Evolutionary conservation across 306 rosid genomes (phyloP).

Genomic region (Trifolium repens): DNA sequence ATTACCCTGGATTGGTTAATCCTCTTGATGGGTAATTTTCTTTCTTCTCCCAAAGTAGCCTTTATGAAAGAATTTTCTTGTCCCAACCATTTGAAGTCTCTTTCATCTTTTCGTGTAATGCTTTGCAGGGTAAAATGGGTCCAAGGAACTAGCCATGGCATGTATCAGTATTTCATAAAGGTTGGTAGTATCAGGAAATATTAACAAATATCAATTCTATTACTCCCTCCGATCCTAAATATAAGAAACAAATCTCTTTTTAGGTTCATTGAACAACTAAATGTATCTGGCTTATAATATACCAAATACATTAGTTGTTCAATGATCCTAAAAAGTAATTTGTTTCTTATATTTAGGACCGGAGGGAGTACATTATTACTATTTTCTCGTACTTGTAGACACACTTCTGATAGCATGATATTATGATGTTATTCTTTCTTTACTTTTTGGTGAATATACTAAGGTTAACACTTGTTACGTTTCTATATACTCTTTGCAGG

Average conservation of each 20-base stretch:
- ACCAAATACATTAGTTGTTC: no score
- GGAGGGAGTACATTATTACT: no score
- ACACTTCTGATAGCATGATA: constrained; percentile 11
- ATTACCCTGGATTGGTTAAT: constrained; percentile 81
- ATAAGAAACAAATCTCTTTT: no score
- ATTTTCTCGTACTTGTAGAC: background rate
- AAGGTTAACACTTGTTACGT: constrained; percentile 24
- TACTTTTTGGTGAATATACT: background rate
- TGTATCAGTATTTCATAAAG: constrained; percentile 90
- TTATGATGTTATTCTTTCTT: background rate
- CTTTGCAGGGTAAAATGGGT: constrained; percentile 77
- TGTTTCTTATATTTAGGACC: no score
- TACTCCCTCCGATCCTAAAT: no score
- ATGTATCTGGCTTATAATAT: no score
- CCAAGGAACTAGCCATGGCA: constrained; percentile 63
- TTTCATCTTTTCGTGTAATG: constrained; percentile 22
- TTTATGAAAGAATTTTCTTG: background rate
- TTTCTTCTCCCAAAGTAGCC: constrained; percentile 35
- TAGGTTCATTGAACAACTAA: no score
- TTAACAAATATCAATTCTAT: no score
- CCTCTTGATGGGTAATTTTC: constrained; percentile 91
- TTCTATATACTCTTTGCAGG: constrained; percentile 53
- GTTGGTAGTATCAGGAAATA: constrained; percentile 50
- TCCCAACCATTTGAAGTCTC: constrained; percentile 24
- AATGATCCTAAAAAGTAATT: no score